phyloP scores from a whole-genome alignment of 768 basidiomycete species.

The Serendipita sp. region DNA sequence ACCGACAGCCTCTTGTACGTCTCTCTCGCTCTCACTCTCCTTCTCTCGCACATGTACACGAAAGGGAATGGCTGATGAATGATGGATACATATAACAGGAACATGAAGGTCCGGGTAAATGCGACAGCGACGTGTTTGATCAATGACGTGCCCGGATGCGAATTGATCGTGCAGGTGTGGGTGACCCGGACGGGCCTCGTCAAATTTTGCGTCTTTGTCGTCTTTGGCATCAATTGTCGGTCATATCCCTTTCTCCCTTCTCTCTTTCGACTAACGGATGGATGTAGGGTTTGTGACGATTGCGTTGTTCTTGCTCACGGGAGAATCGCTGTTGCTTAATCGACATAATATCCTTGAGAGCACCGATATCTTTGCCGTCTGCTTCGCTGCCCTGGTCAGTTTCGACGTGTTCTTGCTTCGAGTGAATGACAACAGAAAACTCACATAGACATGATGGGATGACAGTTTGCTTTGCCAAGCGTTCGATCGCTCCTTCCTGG shows the following conservation, averaged over 20 bases:
- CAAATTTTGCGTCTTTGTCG: constrained; percentile 1
- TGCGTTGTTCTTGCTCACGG: neutral
- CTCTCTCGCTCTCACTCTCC: neutral
- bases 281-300: neutral
- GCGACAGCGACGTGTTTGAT: neutral
- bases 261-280: neutral
- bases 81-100: neutral
- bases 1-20: neutral
- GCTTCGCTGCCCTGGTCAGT: neutral
- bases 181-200: neutral
- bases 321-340: neutral
- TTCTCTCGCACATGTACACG: no score
- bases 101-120: neutral
- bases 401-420: neutral
- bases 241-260: neutral
- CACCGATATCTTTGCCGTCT: neutral
- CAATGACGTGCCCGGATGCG: neutral
- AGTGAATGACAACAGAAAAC: no score
- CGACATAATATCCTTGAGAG: neutral
- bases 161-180: neutral
- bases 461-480: constrained; percentile 3
- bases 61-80: neutral
- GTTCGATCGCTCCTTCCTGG: neutral
- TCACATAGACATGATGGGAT: no score
- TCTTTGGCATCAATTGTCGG: neutral